Conservation (phyloP, 768 basidiomycete genomes). For the Russula virescens region DNA sequence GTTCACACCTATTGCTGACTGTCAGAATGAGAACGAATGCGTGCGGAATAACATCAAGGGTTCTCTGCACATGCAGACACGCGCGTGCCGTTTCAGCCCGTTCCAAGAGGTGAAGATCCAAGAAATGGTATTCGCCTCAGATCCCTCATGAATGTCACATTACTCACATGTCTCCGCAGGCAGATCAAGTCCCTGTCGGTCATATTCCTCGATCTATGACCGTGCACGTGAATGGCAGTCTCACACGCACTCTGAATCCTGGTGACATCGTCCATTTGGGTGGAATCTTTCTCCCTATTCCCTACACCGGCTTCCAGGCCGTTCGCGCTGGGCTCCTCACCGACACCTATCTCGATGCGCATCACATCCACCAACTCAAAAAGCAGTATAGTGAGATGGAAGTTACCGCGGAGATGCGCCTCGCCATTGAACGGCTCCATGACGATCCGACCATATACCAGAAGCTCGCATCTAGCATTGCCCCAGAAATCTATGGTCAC, state of each 20-base stretch:
- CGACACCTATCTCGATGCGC: slow-evolving; percentile 92
- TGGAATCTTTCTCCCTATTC: slow-evolving; percentile 96
- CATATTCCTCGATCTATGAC: slow-evolving; percentile 99
- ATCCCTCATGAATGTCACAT: background rate
- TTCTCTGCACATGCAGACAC: slow-evolving; percentile 95
- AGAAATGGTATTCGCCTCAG: slow-evolving; percentile 69
- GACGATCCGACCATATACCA: slow-evolving; percentile 77
- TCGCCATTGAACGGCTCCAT: slow-evolving; percentile 60
- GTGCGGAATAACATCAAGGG: slow-evolving; percentile 82
- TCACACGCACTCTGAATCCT: slow-evolving; percentile 88
- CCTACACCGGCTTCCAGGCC: slow-evolving; percentile 96
- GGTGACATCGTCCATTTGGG: slow-evolving; percentile 94
- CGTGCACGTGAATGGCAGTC: slow-evolving; percentile 83
- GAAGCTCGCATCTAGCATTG: slow-evolving; percentile 87
- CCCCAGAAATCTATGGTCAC: slow-evolving; percentile 98
- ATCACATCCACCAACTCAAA: slow-evolving; percentile 90
- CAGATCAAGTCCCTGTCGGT: slow-evolving; percentile 98
- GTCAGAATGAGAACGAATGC: slow-evolving; percentile 82
- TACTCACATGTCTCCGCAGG: slow-evolving; percentile 41
- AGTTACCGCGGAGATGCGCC: slow-evolving; percentile 76
- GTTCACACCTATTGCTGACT: slow-evolving; percentile 84
- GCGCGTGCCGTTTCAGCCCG: slow-evolving; percentile 93
- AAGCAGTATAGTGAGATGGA: slow-evolving; percentile 97
- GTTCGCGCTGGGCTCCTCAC: slow-evolving; percentile 94
- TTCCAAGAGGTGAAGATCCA: slow-evolving; percentile 99